Evolutionary conservation across 2,329 filamentous ascomycete genomes (phyloP).

Genomic region (Alternaria sp.): DNA sequence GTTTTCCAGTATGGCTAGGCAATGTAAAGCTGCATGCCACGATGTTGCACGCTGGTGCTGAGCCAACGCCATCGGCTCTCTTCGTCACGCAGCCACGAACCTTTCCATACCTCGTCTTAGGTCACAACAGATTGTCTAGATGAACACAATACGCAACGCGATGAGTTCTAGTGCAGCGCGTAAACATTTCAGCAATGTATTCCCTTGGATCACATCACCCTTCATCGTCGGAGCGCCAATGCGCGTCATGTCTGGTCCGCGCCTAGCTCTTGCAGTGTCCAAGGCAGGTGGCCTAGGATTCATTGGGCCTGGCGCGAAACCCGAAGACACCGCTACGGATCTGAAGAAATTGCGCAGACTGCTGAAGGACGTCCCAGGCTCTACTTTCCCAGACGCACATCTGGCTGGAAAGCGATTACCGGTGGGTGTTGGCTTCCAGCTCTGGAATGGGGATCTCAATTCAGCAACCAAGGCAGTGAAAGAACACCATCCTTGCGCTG

Average conservation of each 20-base stretch:
- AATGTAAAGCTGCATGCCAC: neutral
- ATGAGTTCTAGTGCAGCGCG: neutral
- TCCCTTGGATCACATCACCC: conserved; percentile 61
- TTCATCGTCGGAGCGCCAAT: conserved; percentile 69
- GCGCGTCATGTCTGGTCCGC: conserved; percentile 63
- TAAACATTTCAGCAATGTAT: conserved; percentile 2
- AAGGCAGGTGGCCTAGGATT: conserved; percentile 53
- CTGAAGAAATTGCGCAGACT: conserved; percentile 5
- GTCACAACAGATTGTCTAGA: neutral
- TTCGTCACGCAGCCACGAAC: neutral
- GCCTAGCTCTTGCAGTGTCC: conserved; percentile 65
- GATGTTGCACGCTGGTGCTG: neutral
- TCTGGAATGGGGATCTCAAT: conserved; percentile 54
- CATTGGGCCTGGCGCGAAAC: conserved; percentile 49
- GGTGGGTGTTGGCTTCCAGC: conserved; percentile 67
- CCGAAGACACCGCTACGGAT: conserved; percentile 33
- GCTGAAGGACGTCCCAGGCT: neutral
- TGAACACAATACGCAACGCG: conserved; percentile 3
- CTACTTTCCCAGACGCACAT: neutral
- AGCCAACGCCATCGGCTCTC: neutral
- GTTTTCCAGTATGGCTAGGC: neutral
- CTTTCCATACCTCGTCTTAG: fast-evolving
- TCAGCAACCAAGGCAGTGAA: conserved; percentile 59
- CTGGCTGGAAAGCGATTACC: conserved; percentile 44
- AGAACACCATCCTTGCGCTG: conserved; percentile 60